These are phyloP conservation scores for Leccinum uliginosum DNA, from an alignment of 768 basidiomycete species.

Conservation along the genomic window DNA sequence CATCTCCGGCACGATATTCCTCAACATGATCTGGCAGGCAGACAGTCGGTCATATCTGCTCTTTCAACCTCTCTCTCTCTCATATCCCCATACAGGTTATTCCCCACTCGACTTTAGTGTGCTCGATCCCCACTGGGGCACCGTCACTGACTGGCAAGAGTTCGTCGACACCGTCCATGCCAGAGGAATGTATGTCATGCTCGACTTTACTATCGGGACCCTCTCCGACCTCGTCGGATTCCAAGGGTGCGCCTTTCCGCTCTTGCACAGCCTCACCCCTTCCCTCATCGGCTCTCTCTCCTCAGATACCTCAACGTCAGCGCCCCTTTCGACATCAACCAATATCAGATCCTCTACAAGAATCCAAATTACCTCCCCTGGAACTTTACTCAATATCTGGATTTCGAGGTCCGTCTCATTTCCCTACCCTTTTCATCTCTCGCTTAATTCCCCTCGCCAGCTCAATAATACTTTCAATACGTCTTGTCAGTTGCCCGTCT, in stretches of 20 bases:
- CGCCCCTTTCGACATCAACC: conserved; percentile 72
- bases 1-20: conserved; percentile 87
- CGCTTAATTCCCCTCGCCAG: conserved; percentile 30
- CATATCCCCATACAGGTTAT: conserved; percentile 48
- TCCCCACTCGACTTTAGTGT: conserved; percentile 90
- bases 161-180: conserved; percentile 75
- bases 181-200: conserved; percentile 87
- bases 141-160: conserved; percentile 70
- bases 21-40: conserved; percentile 97
- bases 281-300: conserved; percentile 12
- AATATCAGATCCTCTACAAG: conserved; percentile 76
- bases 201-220: conserved; percentile 92
- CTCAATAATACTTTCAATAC: conserved; percentile 66
- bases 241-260: conserved; percentile 53
- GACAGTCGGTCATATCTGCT: conserved; percentile 62
- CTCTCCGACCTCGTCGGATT: conserved; percentile 88
- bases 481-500: conserved; percentile 70
- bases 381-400: conserved; percentile 81
- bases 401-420: conserved; percentile 56
- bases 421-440: background rate
- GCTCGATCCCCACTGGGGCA: conserved; percentile 92
- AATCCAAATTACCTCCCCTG: conserved; percentile 73
- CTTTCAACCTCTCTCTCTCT: background rate
- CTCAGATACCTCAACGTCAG: conserved; percentile 66
- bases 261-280: conserved; percentile 1